phyloP scores from a whole-genome alignment of 1,284 basidiomycete genomes.

The Sanghuangporus baumii region DNA sequence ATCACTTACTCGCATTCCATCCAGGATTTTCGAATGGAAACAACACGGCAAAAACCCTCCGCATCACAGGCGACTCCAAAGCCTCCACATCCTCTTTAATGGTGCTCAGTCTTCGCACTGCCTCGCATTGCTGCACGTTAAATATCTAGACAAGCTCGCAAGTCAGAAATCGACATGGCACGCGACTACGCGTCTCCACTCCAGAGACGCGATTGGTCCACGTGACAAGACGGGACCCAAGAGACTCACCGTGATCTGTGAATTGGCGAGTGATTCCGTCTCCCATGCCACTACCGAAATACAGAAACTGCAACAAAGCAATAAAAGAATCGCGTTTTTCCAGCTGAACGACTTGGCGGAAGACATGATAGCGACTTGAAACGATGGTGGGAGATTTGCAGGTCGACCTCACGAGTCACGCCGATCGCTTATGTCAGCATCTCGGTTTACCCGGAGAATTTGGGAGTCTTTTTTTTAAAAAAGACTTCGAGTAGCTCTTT shows the following conservation, averaged over 20 bases:
- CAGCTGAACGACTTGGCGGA: not conserved
- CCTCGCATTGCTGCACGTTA: constrained; percentile 35
- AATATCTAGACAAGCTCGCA: constrained; percentile 25
- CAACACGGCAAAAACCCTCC: constrained; percentile 68
- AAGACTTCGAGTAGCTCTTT: too few species aligned
- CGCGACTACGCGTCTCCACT: not conserved
- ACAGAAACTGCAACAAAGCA: not conserved
- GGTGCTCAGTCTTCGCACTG: constrained; percentile 50
- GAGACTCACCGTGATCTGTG: not conserved
- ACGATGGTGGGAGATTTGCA: not conserved
- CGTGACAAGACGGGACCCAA: constrained; percentile 1
- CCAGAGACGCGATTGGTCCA: constrained; percentile 4
- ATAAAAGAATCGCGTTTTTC: not conserved
- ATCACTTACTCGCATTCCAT: constrained; percentile 70
- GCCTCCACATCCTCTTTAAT: constrained; percentile 58
- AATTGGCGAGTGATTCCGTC: not conserved
- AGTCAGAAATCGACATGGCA: not conserved
- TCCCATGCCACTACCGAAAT: not conserved
- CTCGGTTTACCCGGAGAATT: not conserved
- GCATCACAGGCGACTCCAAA: constrained; percentile 64
- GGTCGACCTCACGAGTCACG: not conserved
- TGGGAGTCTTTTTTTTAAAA: too few species aligned
- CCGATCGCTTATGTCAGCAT: not conserved
- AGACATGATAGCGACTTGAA: not conserved
- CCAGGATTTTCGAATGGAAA: constrained; percentile 80